Percentiles rank a stretch among this genome's conserved stretches.
These are phyloP conservation scores for Micromonas commoda DNA, from an alignment of 139 green algal species.

Conservation along the genomic window DNA sequence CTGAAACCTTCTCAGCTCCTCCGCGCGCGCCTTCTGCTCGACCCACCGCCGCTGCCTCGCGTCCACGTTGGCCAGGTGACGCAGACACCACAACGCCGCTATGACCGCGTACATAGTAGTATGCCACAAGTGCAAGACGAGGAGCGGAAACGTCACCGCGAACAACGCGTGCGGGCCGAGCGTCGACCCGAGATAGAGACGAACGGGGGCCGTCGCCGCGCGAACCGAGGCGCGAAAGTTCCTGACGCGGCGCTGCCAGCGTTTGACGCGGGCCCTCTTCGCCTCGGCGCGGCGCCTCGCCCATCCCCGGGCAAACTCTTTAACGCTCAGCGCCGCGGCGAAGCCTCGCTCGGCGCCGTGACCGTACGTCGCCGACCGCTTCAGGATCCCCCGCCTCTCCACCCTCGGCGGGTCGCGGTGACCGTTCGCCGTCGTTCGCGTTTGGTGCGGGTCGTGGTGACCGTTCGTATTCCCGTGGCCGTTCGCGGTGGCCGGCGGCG, in stretches of 20 bases:
- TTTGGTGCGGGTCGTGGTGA: too few relatives aligned
- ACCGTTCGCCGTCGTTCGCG: too few relatives aligned
- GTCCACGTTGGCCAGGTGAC: background rate
- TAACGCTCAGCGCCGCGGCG: too few relatives aligned
- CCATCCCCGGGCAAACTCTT: too few relatives aligned
- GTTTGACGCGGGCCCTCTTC: too few relatives aligned
- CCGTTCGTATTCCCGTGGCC: too few relatives aligned
- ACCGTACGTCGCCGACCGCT: too few relatives aligned
- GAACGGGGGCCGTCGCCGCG: background rate
- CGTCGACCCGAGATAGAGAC: background rate
- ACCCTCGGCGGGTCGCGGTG: too few relatives aligned
- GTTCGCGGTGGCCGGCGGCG: too few relatives aligned
- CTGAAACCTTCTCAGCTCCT: constrained; percentile 3
- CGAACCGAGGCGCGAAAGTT: background rate
- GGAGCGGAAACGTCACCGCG: background rate
- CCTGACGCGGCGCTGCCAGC: background rate
- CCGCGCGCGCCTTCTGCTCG: background rate
- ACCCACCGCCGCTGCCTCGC: background rate
- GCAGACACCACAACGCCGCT: background rate
- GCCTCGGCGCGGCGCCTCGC: too few relatives aligned
- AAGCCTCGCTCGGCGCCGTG: too few relatives aligned
- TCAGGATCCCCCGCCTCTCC: too few relatives aligned
- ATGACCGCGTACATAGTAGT: background rate
- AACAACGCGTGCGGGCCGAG: background rate
- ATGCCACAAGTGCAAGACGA: background rate